phyloP scores from a whole-genome alignment of 1,284 basidiomycete genomes.

The Cutaneotrichosporon cavernicola region DNA sequence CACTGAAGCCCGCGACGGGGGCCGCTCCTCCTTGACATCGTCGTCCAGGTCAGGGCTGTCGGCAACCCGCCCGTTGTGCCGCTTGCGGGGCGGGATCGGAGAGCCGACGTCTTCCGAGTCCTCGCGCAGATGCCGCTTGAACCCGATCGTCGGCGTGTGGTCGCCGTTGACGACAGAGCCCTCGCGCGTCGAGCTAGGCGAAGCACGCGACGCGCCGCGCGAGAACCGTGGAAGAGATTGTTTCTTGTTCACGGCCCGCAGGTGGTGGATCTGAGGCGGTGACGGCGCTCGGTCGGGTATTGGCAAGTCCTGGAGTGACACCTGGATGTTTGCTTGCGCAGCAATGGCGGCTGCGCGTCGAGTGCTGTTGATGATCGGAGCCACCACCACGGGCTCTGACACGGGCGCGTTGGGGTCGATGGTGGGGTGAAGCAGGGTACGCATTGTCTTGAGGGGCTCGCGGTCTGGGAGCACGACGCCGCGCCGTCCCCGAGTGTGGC shows the following conservation, averaged over 20 bases:
- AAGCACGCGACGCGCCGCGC: conserved; percentile 28
- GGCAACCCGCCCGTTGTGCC: conserved; percentile 25
- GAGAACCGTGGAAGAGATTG: conserved; percentile 15
- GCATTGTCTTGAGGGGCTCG: conserved; percentile 85
- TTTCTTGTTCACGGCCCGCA: conserved; percentile 25
- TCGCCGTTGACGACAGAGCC: conserved; percentile 32
- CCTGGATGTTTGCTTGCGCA: conserved; percentile 60
- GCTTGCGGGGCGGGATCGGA: conserved; percentile 29
- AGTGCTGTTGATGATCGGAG: conserved; percentile 45
- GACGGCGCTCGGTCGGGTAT: conserved; percentile 54
- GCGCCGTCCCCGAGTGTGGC: conserved; percentile 81
- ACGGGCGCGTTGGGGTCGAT: conserved; percentile 39
- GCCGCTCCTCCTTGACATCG: conserved; percentile 18
- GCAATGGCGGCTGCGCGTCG: conserved; percentile 80
- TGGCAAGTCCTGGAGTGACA: conserved; percentile 48
- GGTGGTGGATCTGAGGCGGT: conserved; percentile 39
- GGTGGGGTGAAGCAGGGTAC: conserved; percentile 66
- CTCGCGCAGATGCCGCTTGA: conserved; percentile 35
- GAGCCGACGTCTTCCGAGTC: conserved; percentile 30
- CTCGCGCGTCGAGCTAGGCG: conserved; percentile 34
- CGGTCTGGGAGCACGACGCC: conserved; percentile 90
- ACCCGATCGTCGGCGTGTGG: conserved; percentile 24
- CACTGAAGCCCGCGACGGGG: not conserved
- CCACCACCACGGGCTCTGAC: conserved; percentile 59
- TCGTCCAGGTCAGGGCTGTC: conserved; percentile 30